Percentiles rank a stretch among this genome's conserved stretches.
phyloP scores from a whole-genome alignment of 2,329 filamentous ascomycete genomes.

The Xylaria sp. region DNA sequence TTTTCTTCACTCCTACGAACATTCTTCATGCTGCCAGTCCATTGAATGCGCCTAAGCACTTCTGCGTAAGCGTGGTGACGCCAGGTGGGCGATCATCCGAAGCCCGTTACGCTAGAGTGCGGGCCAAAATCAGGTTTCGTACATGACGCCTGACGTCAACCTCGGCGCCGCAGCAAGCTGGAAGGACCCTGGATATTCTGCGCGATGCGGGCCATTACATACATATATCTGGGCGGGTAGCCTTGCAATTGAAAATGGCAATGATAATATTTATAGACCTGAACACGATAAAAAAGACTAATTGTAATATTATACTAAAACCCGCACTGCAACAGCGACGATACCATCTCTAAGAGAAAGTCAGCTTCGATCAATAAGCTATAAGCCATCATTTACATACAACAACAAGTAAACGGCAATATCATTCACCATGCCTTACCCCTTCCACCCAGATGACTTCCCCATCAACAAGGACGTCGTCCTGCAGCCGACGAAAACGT shows the following conservation, averaged over 20 bases:
- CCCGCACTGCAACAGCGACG: constrained; percentile 11
- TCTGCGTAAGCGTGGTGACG: constrained; percentile 29
- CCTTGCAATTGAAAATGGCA: not conserved
- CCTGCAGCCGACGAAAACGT: constrained; percentile 44
- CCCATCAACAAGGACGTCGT: constrained; percentile 46
- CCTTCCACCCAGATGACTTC: constrained; percentile 52
- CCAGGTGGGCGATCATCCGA: constrained; percentile 31
- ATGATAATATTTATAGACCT: not conserved
- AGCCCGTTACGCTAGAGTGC: constrained; percentile 20
- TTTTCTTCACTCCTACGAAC: not conserved
- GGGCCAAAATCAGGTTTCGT: constrained; percentile 38
- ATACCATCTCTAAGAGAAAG: constrained; percentile 1
- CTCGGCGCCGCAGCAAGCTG: constrained; percentile 22
- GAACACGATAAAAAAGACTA: constrained; percentile 6
- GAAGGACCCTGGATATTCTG: not conserved
- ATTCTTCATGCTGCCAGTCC: constrained; percentile 2
- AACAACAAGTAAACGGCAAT: constrained; percentile 7
- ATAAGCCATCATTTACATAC: not conserved
- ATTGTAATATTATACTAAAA: constrained; percentile 13
- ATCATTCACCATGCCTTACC: constrained; percentile 47
- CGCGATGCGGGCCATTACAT: constrained; percentile 15
- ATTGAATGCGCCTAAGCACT: not conserved
- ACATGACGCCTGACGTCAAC: constrained; percentile 38
- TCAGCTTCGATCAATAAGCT: not conserved
- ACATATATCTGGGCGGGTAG: constrained; percentile 25